Conservation (phyloP, 2,329 filamentous ascomycete genomes). For the Colletotrichum theobromicola region DNA sequence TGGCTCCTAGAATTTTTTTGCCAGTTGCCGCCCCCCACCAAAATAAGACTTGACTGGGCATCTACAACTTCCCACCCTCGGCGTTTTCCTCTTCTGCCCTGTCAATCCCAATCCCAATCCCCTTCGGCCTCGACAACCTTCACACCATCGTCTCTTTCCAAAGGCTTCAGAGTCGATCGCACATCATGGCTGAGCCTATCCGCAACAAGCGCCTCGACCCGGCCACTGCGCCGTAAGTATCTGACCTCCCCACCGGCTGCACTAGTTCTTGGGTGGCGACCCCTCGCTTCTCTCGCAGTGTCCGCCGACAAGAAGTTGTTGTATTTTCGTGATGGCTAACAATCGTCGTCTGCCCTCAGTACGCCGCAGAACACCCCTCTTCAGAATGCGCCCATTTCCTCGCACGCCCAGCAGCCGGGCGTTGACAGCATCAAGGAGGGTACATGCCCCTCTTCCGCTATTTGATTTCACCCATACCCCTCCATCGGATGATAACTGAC, state of each 20-base stretch:
- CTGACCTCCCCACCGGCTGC: not conserved
- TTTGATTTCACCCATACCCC: not conserved
- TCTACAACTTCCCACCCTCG: constrained; percentile 16
- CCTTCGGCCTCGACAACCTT: not conserved
- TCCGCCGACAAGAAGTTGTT: constrained; percentile 17
- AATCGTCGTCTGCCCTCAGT: constrained; percentile 49
- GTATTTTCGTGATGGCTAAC: constrained; percentile 22
- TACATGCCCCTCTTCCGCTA: constrained; percentile 51
- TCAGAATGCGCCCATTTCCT: constrained; percentile 95
- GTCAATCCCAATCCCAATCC: not conserved
- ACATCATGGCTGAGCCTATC: constrained; percentile 67
- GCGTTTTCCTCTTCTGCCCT: constrained; percentile 2
- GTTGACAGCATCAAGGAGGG: constrained; percentile 97
- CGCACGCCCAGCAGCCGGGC: constrained; percentile 93
- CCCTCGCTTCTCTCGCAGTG: constrained; percentile 15
- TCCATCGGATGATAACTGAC: constrained; percentile 27
- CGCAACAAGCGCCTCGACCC: constrained; percentile 66
- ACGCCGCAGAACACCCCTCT: constrained; percentile 98
- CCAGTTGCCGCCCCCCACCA: constrained; percentile 18
- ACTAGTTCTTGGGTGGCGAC: constrained; percentile 4
- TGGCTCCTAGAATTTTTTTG: constrained; percentile 13
- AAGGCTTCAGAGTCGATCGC: not conserved
- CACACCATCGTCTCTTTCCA: not conserved
- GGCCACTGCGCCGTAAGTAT: constrained; percentile 63
- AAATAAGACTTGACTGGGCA: constrained; percentile 20